Conservation (phyloP, 768 basidiomycete genomes). For the Rhizopogon salebrosus region DNA sequence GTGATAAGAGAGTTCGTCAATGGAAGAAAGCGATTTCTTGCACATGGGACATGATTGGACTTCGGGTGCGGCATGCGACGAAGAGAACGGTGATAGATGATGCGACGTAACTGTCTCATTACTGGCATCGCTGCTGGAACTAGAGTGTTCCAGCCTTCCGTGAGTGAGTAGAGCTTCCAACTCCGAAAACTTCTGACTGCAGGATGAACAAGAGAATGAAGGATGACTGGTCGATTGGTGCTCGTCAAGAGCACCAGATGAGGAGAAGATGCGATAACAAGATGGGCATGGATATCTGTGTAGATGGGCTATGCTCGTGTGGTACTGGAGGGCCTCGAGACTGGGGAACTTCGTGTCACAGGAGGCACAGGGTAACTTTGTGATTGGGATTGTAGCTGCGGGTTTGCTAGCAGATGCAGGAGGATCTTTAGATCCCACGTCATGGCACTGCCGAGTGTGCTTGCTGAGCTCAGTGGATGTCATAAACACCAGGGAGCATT, state of each 20-base stretch:
- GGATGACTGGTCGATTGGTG: neutral
- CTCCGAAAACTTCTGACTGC: too few relatives aligned
- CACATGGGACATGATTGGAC: neutral
- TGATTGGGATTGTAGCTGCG: neutral
- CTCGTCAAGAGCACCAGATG: neutral
- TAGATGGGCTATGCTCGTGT: neutral
- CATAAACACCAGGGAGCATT: neutral
- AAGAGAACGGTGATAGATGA: neutral
- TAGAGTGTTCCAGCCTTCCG: too few relatives aligned
- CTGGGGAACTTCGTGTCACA: neutral
- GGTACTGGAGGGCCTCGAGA: neutral
- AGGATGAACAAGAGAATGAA: too few relatives aligned
- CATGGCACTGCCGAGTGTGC: neutral
- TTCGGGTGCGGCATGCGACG: neutral
- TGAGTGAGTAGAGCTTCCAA: neutral
- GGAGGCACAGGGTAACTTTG: neutral
- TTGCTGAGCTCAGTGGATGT: neutral
- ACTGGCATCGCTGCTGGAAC: neutral
- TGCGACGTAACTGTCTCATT: too few relatives aligned
- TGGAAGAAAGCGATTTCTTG: neutral
- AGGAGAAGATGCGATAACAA: neutral
- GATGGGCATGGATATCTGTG: neutral
- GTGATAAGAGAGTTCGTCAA: neutral
- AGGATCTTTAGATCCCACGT: neutral
- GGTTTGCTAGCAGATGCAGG: neutral